Evolutionary conservation across 371 early-diverging fungal genomes (phyloP).

Genomic region (Dichotomocladium elegans): DNA sequence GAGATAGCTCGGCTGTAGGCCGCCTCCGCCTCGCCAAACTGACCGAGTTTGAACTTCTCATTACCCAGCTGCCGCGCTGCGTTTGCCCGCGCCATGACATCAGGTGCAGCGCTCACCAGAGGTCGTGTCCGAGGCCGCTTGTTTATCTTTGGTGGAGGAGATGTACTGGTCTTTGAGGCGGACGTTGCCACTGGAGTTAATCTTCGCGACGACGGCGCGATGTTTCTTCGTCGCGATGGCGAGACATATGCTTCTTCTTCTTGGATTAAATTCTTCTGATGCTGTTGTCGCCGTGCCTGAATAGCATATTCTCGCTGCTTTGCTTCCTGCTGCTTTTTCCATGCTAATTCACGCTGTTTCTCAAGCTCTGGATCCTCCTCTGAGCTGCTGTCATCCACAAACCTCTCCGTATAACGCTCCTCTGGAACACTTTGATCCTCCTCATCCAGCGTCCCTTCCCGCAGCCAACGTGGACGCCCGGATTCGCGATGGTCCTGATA

Average conservation of each 20-base stretch:
- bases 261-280: constrained; percentile 11
- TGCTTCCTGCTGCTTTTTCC: constrained; percentile 13
- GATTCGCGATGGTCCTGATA: constrained; percentile 25
- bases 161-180: not conserved
- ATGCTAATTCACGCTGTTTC: constrained; percentile 9
- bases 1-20: constrained; percentile 72
- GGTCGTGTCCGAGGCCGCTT: constrained; percentile 19
- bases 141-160: constrained; percentile 2
- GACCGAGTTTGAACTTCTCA: constrained; percentile 81
- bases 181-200: not conserved
- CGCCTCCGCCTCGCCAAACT: constrained; percentile 77
- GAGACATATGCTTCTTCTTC: constrained; percentile 49
- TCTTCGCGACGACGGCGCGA: constrained; percentile 3
- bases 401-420: constrained; percentile 16
- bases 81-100: constrained; percentile 28
- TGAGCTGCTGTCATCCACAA: constrained; percentile 29
- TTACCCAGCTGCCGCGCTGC: constrained; percentile 69
- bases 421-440: not conserved
- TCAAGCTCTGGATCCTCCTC: constrained; percentile 24
- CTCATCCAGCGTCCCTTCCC: constrained; percentile 29
- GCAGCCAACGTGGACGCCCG: constrained; percentile 34
- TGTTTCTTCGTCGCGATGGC: constrained; percentile 46
- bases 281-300: constrained; percentile 6
- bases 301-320: constrained; percentile 11
- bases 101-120: constrained; percentile 14